These are phyloP conservation scores for Takashimella tepidaria DNA, from an alignment of 1,284 basidiomycete species.

Conservation along the genomic window DNA sequence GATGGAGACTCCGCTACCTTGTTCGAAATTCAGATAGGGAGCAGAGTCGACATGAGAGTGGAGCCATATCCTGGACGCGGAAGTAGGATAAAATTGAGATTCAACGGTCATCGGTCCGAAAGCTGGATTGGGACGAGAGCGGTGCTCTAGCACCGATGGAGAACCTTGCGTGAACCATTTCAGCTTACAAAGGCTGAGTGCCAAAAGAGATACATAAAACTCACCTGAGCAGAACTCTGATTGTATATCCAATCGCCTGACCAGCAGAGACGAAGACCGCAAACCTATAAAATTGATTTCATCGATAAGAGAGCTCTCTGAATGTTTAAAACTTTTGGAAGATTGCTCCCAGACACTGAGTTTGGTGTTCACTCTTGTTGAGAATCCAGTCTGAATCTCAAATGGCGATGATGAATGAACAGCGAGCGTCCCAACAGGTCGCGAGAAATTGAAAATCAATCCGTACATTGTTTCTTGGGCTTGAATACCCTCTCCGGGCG, in stretches of 20 bases:
- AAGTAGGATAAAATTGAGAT: conserved; percentile 62
- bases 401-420: not conserved
- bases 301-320: not conserved
- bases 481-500: conserved; percentile 35
- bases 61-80: conserved; percentile 51
- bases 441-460: conserved; percentile 7
- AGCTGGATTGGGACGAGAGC: conserved; percentile 55
- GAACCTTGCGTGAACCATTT: conserved; percentile 8
- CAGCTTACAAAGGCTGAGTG: not conserved
- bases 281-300: conserved; percentile 3
- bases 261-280: conserved; percentile 8
- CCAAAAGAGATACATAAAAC: not conserved
- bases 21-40: conserved; percentile 55
- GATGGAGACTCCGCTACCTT: conserved; percentile 18
- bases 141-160: conserved; percentile 20
- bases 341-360: not conserved
- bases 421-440: not conserved
- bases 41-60: conserved; percentile 64
- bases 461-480: conserved; percentile 22
- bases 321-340: no score
- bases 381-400: conserved; percentile 1
- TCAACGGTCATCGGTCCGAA: conserved; percentile 62
- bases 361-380: conserved; percentile 12
- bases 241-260: conserved; percentile 3
- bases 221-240: conserved; percentile 12